Evolutionary conservation across 495 filamentous ascomycete species (phyloP).

Genomic region (Ramalina peruviana): DNA sequence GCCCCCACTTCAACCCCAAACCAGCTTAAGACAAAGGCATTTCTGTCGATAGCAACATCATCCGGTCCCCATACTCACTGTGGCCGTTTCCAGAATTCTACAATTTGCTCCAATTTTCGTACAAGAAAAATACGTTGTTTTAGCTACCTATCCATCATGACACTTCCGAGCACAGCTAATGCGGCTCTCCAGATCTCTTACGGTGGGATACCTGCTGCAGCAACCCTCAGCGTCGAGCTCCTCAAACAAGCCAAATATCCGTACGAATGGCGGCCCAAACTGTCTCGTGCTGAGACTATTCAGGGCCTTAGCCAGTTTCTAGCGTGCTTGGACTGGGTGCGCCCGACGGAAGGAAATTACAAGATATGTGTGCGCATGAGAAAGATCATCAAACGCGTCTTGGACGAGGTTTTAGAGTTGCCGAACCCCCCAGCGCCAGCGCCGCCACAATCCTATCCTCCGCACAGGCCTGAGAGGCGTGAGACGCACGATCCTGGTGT

Average conservation of each 20-base stretch:
- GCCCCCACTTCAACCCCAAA: no score
- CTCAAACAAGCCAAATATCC: constrained; percentile 39
- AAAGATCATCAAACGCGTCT: constrained; percentile 30
- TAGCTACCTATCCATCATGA: neutral
- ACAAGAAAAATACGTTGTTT: no score
- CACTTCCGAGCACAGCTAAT: constrained; percentile 2
- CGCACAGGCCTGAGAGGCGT: neutral
- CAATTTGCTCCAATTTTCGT: no score
- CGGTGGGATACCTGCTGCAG: constrained; percentile 42
- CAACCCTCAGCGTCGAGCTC: constrained; percentile 48
- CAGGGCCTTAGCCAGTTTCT: constrained; percentile 52
- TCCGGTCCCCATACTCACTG: no score
- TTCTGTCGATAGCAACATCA: no score
- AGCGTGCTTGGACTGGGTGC: constrained; percentile 41
- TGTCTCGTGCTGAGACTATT: constrained; percentile 45
- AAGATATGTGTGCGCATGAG: constrained; percentile 1
- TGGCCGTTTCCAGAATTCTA: no score
- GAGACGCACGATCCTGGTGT: neutral
- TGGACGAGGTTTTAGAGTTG: constrained; percentile 30
- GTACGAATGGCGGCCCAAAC: constrained; percentile 20
- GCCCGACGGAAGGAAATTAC: constrained; percentile 31
- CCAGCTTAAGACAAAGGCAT: no score
- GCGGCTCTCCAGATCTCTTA: constrained; percentile 29
- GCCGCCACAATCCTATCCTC: no score
- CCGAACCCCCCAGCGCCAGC: constrained; percentile 9